Evolutionary conservation across 129 eudicot genomes (phyloP).

Genomic region (Flaveria brownii): DNA sequence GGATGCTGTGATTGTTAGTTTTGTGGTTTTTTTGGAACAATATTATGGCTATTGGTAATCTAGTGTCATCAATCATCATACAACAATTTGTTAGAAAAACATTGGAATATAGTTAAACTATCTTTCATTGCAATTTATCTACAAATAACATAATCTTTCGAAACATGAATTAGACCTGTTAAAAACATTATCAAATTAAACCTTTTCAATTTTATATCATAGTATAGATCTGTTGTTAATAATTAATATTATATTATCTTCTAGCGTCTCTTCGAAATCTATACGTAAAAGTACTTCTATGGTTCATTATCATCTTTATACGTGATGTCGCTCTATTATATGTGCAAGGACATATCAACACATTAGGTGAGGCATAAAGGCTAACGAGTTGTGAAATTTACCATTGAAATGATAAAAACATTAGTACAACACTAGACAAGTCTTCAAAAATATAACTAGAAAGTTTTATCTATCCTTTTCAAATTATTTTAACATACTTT

Average conservation of each 20-base stretch:
- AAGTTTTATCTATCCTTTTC: neutral
- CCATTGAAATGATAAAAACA: neutral
- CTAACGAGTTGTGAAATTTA: neutral
- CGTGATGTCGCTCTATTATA: neutral
- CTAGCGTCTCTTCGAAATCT: neutral
- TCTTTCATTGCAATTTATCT: no score
- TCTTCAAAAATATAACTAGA: neutral
- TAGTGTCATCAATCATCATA: neutral
- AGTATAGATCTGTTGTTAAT: no score
- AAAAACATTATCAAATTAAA: no score
- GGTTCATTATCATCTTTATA: neutral
- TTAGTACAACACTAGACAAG: neutral
- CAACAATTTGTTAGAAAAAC: neutral
- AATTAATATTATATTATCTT: no score
- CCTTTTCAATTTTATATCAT: no score
- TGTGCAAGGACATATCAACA: neutral
- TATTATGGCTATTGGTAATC: no score
- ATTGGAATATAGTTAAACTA: no score
- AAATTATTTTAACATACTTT: neutral
- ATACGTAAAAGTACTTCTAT: neutral
- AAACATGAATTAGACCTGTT: no score
- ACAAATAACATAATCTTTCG: no score
- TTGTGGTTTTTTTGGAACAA: no score
- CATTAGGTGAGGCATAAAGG: neutral
- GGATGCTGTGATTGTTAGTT: neutral